Base-by-base conservation (phyloP, 2,329 filamentous ascomycete genomes). In the Alternaria longipes region DNA sequence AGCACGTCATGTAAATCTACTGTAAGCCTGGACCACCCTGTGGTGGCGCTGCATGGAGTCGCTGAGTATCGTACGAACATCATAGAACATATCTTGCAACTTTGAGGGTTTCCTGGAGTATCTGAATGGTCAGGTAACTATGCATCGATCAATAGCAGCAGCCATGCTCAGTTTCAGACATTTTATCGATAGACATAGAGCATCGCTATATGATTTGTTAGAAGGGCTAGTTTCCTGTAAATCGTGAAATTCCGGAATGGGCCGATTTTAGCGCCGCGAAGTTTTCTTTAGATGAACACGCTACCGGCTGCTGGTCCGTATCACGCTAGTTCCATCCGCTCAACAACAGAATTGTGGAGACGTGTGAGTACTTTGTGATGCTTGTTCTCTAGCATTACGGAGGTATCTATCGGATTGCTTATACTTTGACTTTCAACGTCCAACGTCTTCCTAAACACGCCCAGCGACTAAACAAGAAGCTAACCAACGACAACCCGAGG, bases 391-490 rank as follows among this genome's bases (percentile, higher is more conserved):
- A 50, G 32, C 46, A 38, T 36, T 20, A 38, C 46, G 20, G 34
- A n/a, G 16, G n/a, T 12, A 30, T 53, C 22, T 53, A 28, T 42
- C n/a, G 20, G 24, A 53, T 53, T 5, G 16, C 24, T 28, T 63
- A 70, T 5, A 70, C 59, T 30, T 73, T 70, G 3, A 45, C 70
- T 53, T 66, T 72, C 11, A 77, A 22, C 18, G 60, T 64, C 76
- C 76, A 79, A 7, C 66, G 65, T 54, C 74, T 70, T 40, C 72
- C 75, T 45, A 78, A 51, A 62, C 72, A 76, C 14, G 76, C 76
- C 76, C 76, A 79, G 32, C 76, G 56, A 67, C 74, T 77, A 24
- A 74, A 76, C 28, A 71, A 16, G 38, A 78, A 77, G 26, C 66
- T 68, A 1, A 75, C 38, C 44, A 75, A 38, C 62, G 74, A 76